Evolutionary conservation across 371 early-diverging fungal species (phyloP).

Genomic region (Lichtheimia ornata): DNA sequence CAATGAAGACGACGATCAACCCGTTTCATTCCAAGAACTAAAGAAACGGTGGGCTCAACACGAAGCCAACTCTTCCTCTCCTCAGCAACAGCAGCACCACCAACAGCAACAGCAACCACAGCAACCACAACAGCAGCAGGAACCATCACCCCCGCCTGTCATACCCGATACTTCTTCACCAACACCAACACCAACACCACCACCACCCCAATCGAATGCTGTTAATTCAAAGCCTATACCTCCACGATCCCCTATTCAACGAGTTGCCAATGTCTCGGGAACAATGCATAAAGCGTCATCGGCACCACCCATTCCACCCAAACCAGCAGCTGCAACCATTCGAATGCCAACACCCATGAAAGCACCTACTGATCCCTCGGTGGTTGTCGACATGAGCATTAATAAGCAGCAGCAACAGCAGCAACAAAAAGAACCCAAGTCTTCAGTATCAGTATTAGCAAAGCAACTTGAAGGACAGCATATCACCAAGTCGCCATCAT

Average conservation of each 20-base stretch:
- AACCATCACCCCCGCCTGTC: no score
- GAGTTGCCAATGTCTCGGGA: background rate
- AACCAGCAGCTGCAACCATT: slow-evolving; percentile 3
- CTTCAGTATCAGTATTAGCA: no score
- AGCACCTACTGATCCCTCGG: no score
- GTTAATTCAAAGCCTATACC: background rate
- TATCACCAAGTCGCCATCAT: no score
- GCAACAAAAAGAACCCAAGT: no score
- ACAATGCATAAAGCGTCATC: background rate
- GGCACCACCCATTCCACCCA: slow-evolving; percentile 21
- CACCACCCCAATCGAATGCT: background rate
- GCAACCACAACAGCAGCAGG: no score
- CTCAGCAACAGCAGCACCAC: background rate
- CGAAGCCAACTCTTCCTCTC: slow-evolving; percentile 10
- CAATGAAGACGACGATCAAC: slow-evolving; percentile 13
- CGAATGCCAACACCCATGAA: background rate
- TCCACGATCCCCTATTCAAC: background rate
- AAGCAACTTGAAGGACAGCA: no score
- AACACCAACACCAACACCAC: background rate
- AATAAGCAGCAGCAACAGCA: no score
- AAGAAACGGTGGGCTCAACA: slow-evolving; percentile 25
- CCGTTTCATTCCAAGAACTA: slow-evolving; percentile 22
- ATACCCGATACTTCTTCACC: background rate
- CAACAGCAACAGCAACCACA: background rate
- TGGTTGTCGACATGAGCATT: no score